Evolutionary conservation across 345 rosid genomes (phyloP).

Genomic region (Lagerstroemia speciosa): DNA sequence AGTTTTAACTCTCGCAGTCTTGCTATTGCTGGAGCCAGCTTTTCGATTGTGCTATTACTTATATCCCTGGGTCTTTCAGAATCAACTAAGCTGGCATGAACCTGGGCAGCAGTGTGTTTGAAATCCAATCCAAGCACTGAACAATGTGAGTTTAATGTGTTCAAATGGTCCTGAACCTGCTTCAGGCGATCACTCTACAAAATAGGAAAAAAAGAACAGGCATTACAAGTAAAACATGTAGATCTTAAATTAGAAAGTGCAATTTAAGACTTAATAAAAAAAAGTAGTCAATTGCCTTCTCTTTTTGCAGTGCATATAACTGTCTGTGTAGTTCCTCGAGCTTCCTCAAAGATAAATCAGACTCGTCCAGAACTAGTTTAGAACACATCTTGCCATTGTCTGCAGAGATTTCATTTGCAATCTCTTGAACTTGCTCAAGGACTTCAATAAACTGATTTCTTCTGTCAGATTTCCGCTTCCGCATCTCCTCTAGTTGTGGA

Average conservation of each 20-base stretch:
- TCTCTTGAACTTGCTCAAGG: slow-evolving; percentile 37
- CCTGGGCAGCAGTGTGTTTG: slow-evolving; percentile 36
- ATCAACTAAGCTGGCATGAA: slow-evolving; percentile 51
- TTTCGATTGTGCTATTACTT: slow-evolving; percentile 46
- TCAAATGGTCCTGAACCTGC: slow-evolving; percentile 44
- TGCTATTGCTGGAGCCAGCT: slow-evolving; percentile 33
- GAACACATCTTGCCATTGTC: slow-evolving; percentile 25
- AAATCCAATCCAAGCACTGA: slow-evolving; percentile 75
- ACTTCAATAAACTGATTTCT: slow-evolving; percentile 70
- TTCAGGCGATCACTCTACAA: slow-evolving; percentile 61
- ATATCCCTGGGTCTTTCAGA: slow-evolving; percentile 44
- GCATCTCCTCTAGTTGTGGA: slow-evolving; percentile 90
- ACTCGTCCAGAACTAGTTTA: slow-evolving; percentile 40
- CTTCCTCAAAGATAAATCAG: slow-evolving; percentile 69
- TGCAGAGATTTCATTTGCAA: slow-evolving; percentile 54
- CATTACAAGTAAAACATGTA: neutral
- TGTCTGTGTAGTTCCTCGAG: slow-evolving; percentile 62
- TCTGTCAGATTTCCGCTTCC: slow-evolving; percentile 63
- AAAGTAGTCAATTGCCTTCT: slow-evolving; percentile 44
- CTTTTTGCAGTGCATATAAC: slow-evolving; percentile 57
- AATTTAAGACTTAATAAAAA: slow-evolving; percentile 1
- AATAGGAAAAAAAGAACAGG: neutral
- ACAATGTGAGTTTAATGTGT: slow-evolving; percentile 43
- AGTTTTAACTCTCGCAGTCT: slow-evolving; percentile 60
- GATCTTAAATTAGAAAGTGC: neutral